phyloP scores from a whole-genome alignment of 2,329 filamentous ascomycete species.

The Cladophialophora yegresii region DNA sequence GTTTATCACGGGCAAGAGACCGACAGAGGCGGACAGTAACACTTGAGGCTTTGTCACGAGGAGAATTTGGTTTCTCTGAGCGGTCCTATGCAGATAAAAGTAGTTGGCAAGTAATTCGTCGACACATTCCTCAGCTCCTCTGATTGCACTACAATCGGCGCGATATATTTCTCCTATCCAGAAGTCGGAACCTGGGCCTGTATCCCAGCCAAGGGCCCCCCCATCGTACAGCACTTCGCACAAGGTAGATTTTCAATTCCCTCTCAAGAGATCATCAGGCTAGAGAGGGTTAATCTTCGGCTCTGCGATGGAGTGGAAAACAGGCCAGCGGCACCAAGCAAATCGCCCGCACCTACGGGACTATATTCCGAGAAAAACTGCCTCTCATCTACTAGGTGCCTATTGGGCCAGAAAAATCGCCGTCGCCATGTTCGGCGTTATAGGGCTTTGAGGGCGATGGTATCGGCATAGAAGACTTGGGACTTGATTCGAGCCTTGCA shows the following conservation, averaged over 20 bases:
- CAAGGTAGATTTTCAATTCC: too few species aligned
- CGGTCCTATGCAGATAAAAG: not conserved
- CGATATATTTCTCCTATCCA: not conserved
- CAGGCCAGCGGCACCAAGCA: not conserved
- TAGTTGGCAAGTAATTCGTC: too few species aligned
- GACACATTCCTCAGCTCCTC: too few species aligned
- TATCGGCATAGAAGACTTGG: not conserved
- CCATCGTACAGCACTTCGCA: too few species aligned
- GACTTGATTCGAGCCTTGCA: not conserved
- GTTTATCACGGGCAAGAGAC: conserved; percentile 36
- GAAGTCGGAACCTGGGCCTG: not conserved
- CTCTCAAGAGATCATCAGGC: too few species aligned
- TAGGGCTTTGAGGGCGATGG: not conserved
- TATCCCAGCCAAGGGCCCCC: too few species aligned
- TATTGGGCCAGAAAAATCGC: not conserved
- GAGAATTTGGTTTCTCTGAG: not conserved
- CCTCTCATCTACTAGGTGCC: too few species aligned
- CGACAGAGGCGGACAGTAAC: not conserved
- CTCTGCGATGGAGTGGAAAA: too few species aligned
- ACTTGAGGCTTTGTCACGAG: not conserved
- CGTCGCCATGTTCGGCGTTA: too few species aligned
- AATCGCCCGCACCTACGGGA: not conserved
- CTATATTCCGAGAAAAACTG: not conserved
- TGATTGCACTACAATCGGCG: too few species aligned
- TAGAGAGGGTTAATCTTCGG: too few species aligned